Base-by-base conservation (phyloP, 78 protist species). In the Dictyostelium capitatum region DNA sequence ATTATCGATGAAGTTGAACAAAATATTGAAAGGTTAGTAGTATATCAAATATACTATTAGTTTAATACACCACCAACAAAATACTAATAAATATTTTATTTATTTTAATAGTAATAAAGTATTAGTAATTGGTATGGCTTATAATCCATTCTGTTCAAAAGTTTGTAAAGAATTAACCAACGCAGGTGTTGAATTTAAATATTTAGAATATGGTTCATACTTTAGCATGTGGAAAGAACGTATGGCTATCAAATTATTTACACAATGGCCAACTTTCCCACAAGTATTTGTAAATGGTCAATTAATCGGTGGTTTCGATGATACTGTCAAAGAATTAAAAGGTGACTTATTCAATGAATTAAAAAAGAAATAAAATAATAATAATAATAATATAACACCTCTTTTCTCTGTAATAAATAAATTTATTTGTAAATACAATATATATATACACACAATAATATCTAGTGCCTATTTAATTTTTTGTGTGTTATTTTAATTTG, bases 61-160 rank as follows among this genome's bases (percentile, higher is more conserved):
- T 54, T 54, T 8, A 8, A 53, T 53, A 53, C 57, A 53, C 43
- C 43, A 37, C 43, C 43, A 37, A 1, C 43, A 57, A 30, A 30
- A 32, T 4, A 32, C 15, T 15, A 41, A 5, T 30, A 37, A 1
- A 69, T 37, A 28, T n/a, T 9, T 37, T 6, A 37, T 6, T 32
- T 8, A 25, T 32, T 37, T 25, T 69, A 41, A 25, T 25, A 32
- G 80, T 73, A 47, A 83, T 57, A 37, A 30, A 41, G 91, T 84
- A 4, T 73, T 84, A 10, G 91, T 84, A 17, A 82, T 84, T 74
- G 91, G 91, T 54, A 84, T 84, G 91, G 74, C 82, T 6, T 74
- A 57, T 50, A 84, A 84, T 23, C 91, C 91, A 74, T 75, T 57
- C 46, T 50, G 32, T 0, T 72, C 79, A 19, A 28, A 28, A 17